These are phyloP conservation scores for Ustilago nuda DNA, from an alignment of 1,284 basidiomycete species.

Conservation along the genomic window DNA sequence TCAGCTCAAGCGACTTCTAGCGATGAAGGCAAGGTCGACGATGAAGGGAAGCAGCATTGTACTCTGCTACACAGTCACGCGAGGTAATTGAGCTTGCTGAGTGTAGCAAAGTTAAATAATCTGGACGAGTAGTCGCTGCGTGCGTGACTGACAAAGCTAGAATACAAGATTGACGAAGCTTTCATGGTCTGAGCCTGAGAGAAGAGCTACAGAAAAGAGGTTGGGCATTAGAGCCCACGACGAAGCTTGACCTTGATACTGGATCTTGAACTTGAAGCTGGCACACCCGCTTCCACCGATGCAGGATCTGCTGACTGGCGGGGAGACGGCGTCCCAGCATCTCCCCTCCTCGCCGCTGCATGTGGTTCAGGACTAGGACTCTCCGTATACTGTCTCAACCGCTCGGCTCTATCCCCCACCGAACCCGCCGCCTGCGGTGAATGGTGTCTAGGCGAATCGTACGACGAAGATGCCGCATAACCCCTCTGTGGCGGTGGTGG, in stretches of 20 bases:
- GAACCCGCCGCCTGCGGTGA: conserved; percentile 23
- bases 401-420: conserved; percentile 34
- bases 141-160: conserved; percentile 1
- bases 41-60: neutral
- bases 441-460: conserved; percentile 30
- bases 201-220: neutral
- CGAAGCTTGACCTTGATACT: conserved; percentile 41
- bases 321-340: conserved; percentile 8
- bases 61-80: neutral
- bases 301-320: conserved; percentile 7
- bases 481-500: conserved; percentile 23
- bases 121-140: neutral
- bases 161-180: conserved; percentile 5
- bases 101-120: neutral
- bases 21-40: neutral
- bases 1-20: neutral
- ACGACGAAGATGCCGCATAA: conserved; percentile 13
- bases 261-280: conserved; percentile 21
- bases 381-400: conserved; percentile 49
- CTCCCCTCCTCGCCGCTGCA: conserved; percentile 3
- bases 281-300: conserved; percentile 4
- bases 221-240: conserved; percentile 12
- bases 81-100: neutral
- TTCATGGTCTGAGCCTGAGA: neutral
- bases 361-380: conserved; percentile 39